Conservation (phyloP, 1,284 basidiomycete species). For the Rhodotorula sp. region DNA sequence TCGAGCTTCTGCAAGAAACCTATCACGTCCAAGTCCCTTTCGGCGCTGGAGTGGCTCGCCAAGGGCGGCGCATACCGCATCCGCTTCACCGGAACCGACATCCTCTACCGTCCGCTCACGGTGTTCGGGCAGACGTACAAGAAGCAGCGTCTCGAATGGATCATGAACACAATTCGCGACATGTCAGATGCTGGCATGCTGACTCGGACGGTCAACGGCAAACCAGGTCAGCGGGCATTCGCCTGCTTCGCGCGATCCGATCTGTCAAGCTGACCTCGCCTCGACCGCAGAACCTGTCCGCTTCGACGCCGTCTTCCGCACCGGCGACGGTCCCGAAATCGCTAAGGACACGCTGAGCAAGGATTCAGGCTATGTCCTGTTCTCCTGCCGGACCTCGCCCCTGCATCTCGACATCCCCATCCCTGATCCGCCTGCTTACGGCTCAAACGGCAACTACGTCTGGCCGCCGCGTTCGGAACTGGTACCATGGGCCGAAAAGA, state of each 20-base stretch:
- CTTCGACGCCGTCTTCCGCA: conserved; percentile 3
- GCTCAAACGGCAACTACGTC: conserved; percentile 9
- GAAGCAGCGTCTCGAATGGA: not conserved
- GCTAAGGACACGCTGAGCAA: conserved; percentile 4
- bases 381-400: not conserved
- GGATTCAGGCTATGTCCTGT: conserved; percentile 3
- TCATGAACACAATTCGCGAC: conserved; percentile 3
- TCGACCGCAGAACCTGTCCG: not conserved
- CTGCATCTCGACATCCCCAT: conserved; percentile 8
- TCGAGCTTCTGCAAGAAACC: not conserved
- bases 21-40: not conserved
- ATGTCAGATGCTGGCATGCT: not conserved
- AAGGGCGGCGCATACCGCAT: conserved; percentile 5
- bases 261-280: not conserved
- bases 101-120: not conserved
- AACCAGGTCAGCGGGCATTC: not conserved
- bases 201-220: conserved; percentile 1
- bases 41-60: conserved; percentile 4
- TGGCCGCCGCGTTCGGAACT: not conserved
- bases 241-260: not conserved
- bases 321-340: conserved; percentile 6
- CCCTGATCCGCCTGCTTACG: conserved; percentile 1
- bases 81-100: not conserved
- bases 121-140: not conserved
- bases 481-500: not conserved